phyloP scores from a whole-genome alignment of 371 early-diverging fungal genomes.

The Syncephalastrum sp. region DNA sequence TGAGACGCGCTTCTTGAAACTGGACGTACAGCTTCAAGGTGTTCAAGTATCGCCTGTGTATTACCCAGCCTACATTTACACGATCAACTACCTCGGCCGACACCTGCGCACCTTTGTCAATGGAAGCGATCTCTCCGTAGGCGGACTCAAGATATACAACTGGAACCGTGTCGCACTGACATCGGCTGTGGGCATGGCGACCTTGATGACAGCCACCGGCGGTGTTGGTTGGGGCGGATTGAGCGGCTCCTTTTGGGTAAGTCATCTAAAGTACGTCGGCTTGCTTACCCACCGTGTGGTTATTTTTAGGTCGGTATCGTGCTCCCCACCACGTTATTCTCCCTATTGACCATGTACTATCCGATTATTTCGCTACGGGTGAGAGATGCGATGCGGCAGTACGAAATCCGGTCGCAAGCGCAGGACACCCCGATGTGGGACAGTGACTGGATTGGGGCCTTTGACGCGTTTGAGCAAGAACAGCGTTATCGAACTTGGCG shows the following conservation, averaged over 20 bases:
- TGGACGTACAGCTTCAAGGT: constrained; percentile 43
- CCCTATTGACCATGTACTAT: constrained; percentile 53
- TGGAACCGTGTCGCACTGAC: constrained; percentile 53
- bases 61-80: constrained; percentile 56
- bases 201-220: constrained; percentile 34
- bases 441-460: constrained; percentile 54
- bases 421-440: constrained; percentile 54
- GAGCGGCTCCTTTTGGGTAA: constrained; percentile 51
- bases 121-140: constrained; percentile 48
- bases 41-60: constrained; percentile 57
- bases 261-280: background rate
- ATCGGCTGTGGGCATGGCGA: constrained; percentile 48
- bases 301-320: constrained; percentile 51
- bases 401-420: constrained; percentile 46
- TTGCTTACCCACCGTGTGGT: background rate
- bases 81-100: constrained; percentile 49
- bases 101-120: constrained; percentile 59
- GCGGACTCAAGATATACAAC: constrained; percentile 57
- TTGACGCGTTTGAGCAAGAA: constrained; percentile 56
- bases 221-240: constrained; percentile 45
- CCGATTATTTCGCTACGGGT: constrained; percentile 49
- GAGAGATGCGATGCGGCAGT: constrained; percentile 47
- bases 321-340: constrained; percentile 49
- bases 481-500: constrained; percentile 53
- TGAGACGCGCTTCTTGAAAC: constrained; percentile 48